Conservation (phyloP, 805 yeast genomes). For the Zygoascus tannicola region DNA sequence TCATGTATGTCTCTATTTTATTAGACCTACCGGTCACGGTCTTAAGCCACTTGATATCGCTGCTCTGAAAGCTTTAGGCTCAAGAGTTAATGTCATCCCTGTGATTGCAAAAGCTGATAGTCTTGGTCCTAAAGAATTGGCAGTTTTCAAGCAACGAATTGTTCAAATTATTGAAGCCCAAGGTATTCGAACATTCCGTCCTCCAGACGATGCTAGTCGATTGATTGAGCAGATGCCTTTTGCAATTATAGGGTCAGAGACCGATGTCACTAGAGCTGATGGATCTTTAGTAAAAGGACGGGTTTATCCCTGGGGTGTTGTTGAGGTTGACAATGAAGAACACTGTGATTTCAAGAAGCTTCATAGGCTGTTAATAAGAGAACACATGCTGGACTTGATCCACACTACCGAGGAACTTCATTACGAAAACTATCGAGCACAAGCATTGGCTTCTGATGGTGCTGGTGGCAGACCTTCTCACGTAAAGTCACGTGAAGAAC, state of each 20-base stretch:
- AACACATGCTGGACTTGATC: slow-evolving; percentile 70
- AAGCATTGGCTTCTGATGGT: slow-evolving; percentile 43
- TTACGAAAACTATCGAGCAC: slow-evolving; percentile 59
- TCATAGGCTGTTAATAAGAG: slow-evolving; percentile 54
- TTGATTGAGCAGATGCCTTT: slow-evolving; percentile 25
- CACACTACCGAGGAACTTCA: slow-evolving; percentile 60
- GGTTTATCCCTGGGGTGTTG: slow-evolving; percentile 75
- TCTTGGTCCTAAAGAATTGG: slow-evolving; percentile 48
- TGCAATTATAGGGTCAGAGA: slow-evolving; percentile 60
- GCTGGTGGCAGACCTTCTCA: slow-evolving; percentile 22
- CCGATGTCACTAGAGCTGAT: slow-evolving; percentile 33
- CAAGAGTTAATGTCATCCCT: slow-evolving; percentile 73
- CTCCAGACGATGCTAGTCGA: slow-evolving; percentile 31
- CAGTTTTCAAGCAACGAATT: slow-evolving; percentile 43
- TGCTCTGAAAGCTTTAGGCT: slow-evolving; percentile 59
- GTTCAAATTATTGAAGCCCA: slow-evolving; percentile 43
- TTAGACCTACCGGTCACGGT: slow-evolving; percentile 58
- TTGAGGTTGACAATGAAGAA: slow-evolving; percentile 66
- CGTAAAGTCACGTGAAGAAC: slow-evolving; percentile 48
- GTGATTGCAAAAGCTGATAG: slow-evolving; percentile 76
- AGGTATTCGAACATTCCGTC: slow-evolving; percentile 47
- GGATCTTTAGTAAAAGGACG: slow-evolving; percentile 60
- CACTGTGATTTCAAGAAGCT: slow-evolving; percentile 71
- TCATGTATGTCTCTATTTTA: slow-evolving; percentile 78
- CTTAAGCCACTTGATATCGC: slow-evolving; percentile 60